A percentile compares a stretch with the other conserved stretches of the same genome.
Evolutionary conservation across 495 filamentous ascomycete species (phyloP).

Genomic region (Beverwykella pulmonaria): DNA sequence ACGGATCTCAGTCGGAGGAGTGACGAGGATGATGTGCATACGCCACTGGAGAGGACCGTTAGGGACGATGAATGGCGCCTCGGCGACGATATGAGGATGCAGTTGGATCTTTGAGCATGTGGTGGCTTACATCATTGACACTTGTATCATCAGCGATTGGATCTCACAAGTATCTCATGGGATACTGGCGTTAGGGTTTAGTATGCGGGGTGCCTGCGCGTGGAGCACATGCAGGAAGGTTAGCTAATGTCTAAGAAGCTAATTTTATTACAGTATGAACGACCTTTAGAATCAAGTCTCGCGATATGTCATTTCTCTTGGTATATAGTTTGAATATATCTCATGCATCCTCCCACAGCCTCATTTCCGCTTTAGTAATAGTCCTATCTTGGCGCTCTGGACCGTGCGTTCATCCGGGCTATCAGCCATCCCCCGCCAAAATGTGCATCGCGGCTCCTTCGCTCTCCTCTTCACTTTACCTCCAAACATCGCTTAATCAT

Average conservation of each 20-base stretch:
- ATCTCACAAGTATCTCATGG: neutral
- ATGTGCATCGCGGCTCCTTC: neutral
- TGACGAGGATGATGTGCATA: conserved; percentile 56
- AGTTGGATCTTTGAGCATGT: conserved; percentile 25
- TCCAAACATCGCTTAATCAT: neutral
- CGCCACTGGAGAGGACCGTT: conserved; percentile 43
- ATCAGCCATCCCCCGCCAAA: neutral
- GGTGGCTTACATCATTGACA: neutral
- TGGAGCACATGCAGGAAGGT: neutral
- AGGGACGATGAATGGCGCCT: conserved; percentile 61
- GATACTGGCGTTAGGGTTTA: neutral
- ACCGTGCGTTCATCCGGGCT: neutral
- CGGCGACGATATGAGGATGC: conserved; percentile 58
- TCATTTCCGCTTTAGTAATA: neutral
- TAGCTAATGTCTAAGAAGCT: neutral
- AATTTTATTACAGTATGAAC: neutral
- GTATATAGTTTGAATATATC: neutral
- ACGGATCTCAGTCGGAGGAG: conserved; percentile 46
- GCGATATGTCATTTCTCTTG: neutral
- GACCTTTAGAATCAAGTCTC: neutral
- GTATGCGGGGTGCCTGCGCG: no score
- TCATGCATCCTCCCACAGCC: neutral
- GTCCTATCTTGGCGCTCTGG: neutral
- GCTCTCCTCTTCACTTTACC: neutral
- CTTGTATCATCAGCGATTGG: neutral